Evolutionary conservation across 2,329 filamentous ascomycete genomes (phyloP), one percentile per base, ranked within the genome.

Genomic region (Coniella vitis): DNA sequence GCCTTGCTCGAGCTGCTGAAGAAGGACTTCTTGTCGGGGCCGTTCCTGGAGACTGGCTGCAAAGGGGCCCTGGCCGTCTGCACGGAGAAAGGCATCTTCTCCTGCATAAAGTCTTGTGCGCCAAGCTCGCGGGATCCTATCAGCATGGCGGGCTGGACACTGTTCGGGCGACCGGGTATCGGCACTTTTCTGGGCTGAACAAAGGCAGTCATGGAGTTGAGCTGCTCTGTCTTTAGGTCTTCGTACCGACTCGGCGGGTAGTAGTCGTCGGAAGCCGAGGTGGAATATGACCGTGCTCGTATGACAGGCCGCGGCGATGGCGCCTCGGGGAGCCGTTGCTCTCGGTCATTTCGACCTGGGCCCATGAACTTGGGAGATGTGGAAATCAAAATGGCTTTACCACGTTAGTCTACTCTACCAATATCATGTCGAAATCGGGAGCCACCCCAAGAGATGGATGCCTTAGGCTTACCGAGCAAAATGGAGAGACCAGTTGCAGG

Each of bases 401-500:
- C 17, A 7, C 25, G 35, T 52, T 16, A 52, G 50, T 14, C 19
- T 20, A 4, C 12, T 19, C 19, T 17, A 4, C 31, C n/a, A n/a
- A 7, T n/a, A 14, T 34, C 12, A n/a, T 9, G 4, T 35, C n/a
- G 32, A 4, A 29, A 29, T 29, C 5, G 25, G 10, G 5, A 29
- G 4, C 35, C 13, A 16, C 35, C 9, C 12, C n/a, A 37, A 16
- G 4, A 16, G 4, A n/a, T 8, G 4, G 8, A 4, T 37, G 35
- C 25, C 17, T 21, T 19, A 31, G 39, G 64, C 68, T 55, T 67
- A 78, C 74, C 66, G 53, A 79, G 67, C 34, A 78, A 55, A 13
- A 77, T 58, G 22, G 70, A 60, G 16, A 79, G 65, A 3, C 77
- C 77, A 25, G 66, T 60, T 4, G 74, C 71, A 29, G 78, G 76